phyloP scores from a whole-genome alignment of 805 yeast species.

The Wickerhamiella nectarea region DNA sequence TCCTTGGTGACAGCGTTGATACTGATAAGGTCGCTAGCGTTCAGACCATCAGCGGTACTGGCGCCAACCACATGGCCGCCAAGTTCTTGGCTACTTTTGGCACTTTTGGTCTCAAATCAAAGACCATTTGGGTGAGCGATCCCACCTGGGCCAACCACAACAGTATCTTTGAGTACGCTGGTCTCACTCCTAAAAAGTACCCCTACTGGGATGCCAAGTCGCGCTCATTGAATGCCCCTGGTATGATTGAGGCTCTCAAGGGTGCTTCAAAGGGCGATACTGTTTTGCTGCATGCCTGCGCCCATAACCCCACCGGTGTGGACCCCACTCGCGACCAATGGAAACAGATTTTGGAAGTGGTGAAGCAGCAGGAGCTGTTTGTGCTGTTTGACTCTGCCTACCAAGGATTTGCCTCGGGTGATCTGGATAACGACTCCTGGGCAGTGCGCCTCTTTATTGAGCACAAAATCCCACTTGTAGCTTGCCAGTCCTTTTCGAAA shows the following conservation, averaged over 20 bases:
- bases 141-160: constrained; percentile 95
- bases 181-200: constrained; percentile 46
- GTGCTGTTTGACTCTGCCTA: constrained; percentile 89
- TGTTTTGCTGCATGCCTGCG: constrained; percentile 81
- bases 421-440: constrained; percentile 57
- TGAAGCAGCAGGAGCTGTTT: constrained; percentile 45
- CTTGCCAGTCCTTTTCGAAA: constrained; percentile 89
- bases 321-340: constrained; percentile 77
- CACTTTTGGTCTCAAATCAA: constrained; percentile 28
- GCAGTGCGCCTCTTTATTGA: constrained; percentile 35
- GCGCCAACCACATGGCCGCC: constrained; percentile 76
- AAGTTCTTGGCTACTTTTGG: constrained; percentile 58
- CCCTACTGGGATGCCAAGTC: constrained; percentile 52
- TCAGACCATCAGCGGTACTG: constrained; percentile 92
- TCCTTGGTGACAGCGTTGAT: constrained; percentile 52
- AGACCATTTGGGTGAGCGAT: constrained; percentile 54
- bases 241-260: constrained; percentile 45
- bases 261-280: constrained; percentile 44
- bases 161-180: constrained; percentile 64
- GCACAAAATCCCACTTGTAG: constrained; percentile 30
- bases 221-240: constrained; percentile 52
- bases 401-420: constrained; percentile 89
- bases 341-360: constrained; percentile 55
- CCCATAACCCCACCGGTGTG: constrained; percentile 95
- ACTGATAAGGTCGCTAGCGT: constrained; percentile 56